Evolutionary conservation across 2,329 filamentous ascomycete genomes (phyloP).

Genomic region (Colletotrichum spinosum): DNA sequence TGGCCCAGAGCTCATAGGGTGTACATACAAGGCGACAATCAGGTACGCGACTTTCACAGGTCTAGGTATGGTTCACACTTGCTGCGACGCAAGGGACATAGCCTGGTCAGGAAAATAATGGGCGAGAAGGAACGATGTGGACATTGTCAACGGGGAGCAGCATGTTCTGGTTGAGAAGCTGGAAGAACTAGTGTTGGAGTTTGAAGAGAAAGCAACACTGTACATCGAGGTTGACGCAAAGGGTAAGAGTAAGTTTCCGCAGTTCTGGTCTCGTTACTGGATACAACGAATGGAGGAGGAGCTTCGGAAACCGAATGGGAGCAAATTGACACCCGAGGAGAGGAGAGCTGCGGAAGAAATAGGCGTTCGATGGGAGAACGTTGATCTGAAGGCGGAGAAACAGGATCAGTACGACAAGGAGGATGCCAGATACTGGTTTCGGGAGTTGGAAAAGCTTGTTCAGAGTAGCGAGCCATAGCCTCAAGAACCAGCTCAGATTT

Average conservation of each 20-base stretch:
- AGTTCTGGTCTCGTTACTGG: neutral
- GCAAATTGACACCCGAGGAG: neutral
- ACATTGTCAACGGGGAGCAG: neutral
- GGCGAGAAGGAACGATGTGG: neutral
- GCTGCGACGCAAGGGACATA: neutral
- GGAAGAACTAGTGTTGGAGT: neutral
- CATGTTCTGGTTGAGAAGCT: neutral
- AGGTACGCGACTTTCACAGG: neutral
- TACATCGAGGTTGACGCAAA: neutral
- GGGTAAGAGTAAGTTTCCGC: neutral
- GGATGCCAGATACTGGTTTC: neutral
- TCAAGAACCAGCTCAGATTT: neutral
- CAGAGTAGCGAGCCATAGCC: neutral
- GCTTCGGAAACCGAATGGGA: neutral
- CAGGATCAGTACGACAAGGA: neutral
- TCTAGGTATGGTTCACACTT: neutral
- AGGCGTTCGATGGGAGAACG: neutral
- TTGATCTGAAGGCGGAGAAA: neutral
- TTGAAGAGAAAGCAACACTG: neutral
- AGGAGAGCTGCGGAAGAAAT: slow-evolving; percentile 7
- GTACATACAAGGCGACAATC: neutral
- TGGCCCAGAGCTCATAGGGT: neutral
- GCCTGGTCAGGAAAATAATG: neutral
- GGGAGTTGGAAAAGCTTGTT: slow-evolving; percentile 1
- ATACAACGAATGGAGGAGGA: neutral